phyloP scores from a whole-genome alignment of 768 basidiomycete species.

The Tylopilus plumbeoviolaceoides region DNA sequence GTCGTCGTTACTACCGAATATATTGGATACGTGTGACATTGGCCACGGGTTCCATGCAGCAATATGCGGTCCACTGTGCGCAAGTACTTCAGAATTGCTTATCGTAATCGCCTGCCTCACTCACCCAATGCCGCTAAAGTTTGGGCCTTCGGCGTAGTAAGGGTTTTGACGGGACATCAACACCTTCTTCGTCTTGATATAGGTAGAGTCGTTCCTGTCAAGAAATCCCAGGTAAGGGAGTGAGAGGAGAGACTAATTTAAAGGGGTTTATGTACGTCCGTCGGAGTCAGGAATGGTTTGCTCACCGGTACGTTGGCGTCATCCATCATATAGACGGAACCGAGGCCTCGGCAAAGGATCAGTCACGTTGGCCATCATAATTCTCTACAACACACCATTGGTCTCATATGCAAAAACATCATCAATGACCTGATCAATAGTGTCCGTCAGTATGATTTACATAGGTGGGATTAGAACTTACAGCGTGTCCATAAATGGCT shows the following conservation, averaged over 20 bases:
- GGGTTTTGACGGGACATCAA: conserved; percentile 65
- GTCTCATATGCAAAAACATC: conserved; percentile 75
- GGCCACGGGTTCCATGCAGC: conserved; percentile 77
- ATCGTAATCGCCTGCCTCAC: conserved; percentile 18
- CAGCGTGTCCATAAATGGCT: conserved; percentile 62
- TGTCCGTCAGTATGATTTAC: not conserved
- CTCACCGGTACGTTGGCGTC: conserved; percentile 81
- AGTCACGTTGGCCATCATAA: not conserved
- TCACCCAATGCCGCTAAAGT: conserved; percentile 68
- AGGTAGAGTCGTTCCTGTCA: conserved; percentile 52
- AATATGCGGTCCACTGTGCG: conserved; percentile 65
- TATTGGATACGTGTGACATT: conserved; percentile 73
- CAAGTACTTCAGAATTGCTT: not conserved
- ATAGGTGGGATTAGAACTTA: conserved; percentile 24
- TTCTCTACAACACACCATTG: conserved; percentile 44
- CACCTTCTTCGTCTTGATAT: conserved; percentile 59
- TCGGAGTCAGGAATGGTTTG: not conserved
- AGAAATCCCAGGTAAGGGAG: conserved; percentile 79
- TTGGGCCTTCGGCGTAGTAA: conserved; percentile 60
- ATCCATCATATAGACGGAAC: conserved; percentile 76
- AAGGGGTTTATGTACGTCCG: not conserved
- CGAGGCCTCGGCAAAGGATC: conserved; percentile 43
- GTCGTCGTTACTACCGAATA: conserved; percentile 73
- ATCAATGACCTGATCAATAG: conserved; percentile 46
- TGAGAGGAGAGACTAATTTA: conserved; percentile 61